Conservation (phyloP, 176 grass and related monocot species). For the Oryza longistaminata region DNA sequence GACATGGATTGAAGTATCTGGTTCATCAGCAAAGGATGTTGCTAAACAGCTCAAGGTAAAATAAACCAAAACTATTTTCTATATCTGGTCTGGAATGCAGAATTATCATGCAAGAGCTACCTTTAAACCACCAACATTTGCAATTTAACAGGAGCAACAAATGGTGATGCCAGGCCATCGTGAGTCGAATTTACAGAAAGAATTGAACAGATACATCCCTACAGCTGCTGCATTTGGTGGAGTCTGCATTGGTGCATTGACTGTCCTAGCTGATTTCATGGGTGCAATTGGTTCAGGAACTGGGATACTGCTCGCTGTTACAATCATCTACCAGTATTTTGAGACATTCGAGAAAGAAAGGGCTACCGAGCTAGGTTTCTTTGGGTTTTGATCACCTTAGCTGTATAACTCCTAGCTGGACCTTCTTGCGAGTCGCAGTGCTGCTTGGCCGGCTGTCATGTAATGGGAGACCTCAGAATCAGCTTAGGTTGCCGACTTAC, state of each 20-base stretch:
- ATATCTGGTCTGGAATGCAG: not conserved
- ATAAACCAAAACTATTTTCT: not conserved
- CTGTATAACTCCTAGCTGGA: not conserved
- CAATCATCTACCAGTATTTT: constrained; percentile 96
- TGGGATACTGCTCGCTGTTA: constrained; percentile 89
- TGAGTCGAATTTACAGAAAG: constrained; percentile 92
- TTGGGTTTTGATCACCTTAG: constrained; percentile 65
- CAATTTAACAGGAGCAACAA: constrained; percentile 86
- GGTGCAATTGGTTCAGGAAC: constrained; percentile 95
- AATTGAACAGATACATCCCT: constrained; percentile 92
- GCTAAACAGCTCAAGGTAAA: constrained; percentile 77
- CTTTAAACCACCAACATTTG: not conserved
- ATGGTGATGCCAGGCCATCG: constrained; percentile 99
- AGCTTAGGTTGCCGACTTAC: not conserved
- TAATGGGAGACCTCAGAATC: constrained; percentile 25
- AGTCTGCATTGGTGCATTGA: constrained; percentile 89
- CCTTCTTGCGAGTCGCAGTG: constrained; percentile 22
- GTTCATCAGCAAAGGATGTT: constrained; percentile 88
- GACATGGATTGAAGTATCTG: constrained; percentile 92
- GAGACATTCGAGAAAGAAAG: constrained; percentile 98
- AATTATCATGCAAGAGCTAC: constrained; percentile 1
- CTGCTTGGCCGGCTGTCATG: not conserved
- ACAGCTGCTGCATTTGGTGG: constrained; percentile 94
- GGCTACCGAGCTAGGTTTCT: constrained; percentile 88
- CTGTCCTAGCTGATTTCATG: constrained; percentile 96